These are phyloP conservation scores for Cajanus cajan DNA, from an alignment of 306 rosid genomes.

Conservation along the genomic window DNA sequence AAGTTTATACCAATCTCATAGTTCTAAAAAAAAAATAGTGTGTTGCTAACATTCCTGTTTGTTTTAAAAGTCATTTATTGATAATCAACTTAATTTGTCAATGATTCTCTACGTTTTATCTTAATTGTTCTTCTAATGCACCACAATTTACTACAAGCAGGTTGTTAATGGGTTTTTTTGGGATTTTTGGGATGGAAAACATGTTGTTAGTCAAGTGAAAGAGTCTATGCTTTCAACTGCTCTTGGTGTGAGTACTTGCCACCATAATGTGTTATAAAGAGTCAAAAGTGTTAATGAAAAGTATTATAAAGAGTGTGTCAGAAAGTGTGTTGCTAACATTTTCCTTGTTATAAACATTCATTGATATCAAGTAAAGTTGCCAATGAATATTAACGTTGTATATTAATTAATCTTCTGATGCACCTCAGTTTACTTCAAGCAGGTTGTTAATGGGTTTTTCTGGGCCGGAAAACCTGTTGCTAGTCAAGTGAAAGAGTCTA, in stretches of 20 bases:
- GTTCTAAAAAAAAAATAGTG: no score
- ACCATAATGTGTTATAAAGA: neutral
- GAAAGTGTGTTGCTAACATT: neutral
- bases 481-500: slow-evolving; percentile 55
- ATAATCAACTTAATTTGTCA: neutral
- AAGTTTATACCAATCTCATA: no score
- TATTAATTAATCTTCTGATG: neutral
- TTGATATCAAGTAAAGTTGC: neutral
- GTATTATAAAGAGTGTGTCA: neutral
- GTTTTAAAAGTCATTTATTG: no score
- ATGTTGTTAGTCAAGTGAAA: slow-evolving; percentile 59
- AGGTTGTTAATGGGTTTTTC: slow-evolving; percentile 98
- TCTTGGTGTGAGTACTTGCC: slow-evolving; percentile 78
- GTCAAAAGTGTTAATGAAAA: no score
- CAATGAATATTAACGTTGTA: neutral
- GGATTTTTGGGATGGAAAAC: slow-evolving; percentile 95
- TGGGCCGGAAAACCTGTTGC: slow-evolving; percentile 87
- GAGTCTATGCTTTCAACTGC: slow-evolving; percentile 72
- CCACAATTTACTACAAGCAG: slow-evolving; percentile 44
- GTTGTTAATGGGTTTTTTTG: slow-evolving; percentile 98
- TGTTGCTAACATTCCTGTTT: no score
- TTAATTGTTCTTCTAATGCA: neutral
- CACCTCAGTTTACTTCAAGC: slow-evolving; percentile 27
- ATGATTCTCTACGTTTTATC: slow-evolving; percentile 1
- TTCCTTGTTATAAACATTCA: neutral